A percentile compares a stretch with the other conserved stretches of the same genome.
phyloP scores from a whole-genome alignment of 176 grass and related monocot genomes.

The Oryza meridionalis region DNA sequence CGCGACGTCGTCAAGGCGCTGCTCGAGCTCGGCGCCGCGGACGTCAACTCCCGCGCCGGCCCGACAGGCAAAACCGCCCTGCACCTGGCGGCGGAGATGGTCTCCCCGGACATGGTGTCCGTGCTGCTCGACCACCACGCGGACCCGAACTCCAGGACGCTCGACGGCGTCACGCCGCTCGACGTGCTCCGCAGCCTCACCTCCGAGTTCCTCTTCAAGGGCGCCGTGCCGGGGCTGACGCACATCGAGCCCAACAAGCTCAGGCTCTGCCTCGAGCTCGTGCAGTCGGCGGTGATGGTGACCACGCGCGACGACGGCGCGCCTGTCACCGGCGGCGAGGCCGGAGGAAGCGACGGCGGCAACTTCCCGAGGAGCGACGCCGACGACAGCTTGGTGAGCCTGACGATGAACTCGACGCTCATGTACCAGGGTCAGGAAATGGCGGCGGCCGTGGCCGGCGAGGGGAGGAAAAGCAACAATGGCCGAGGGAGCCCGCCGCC shows the following conservation, averaged over 20 bases:
- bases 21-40: slow-evolving; percentile 92
- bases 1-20: slow-evolving; percentile 98
- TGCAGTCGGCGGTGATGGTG: slow-evolving; percentile 91
- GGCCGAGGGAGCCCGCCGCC: slow-evolving; percentile 61
- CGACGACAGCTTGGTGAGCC: slow-evolving; percentile 83
- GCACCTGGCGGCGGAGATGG: slow-evolving; percentile 91
- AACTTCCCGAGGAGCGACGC: slow-evolving; percentile 46
- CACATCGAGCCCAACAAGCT: slow-evolving; percentile 99
- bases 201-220: slow-evolving; percentile 99
- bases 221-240: slow-evolving; percentile 80
- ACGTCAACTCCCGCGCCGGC: slow-evolving; percentile 83
- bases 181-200: slow-evolving; percentile 92
- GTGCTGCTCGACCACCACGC: slow-evolving; percentile 99
- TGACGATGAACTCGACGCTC: slow-evolving; percentile 83
- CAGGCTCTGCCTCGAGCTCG: slow-evolving; percentile 92
- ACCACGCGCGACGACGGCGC: slow-evolving; percentile 76
- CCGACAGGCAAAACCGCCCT: slow-evolving; percentile 80
- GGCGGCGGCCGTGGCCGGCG: slow-evolving; percentile 40
- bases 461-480: slow-evolving; percentile 50
- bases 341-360: slow-evolving; percentile 35
- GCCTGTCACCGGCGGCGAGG: neutral
- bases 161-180: slow-evolving; percentile 79
- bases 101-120: slow-evolving; percentile 92
- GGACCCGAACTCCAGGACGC: slow-evolving; percentile 79
- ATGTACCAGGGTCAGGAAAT: slow-evolving; percentile 76